These are phyloP conservation scores for Penicillium sclerotiorum DNA, from an alignment of 2,329 filamentous ascomycete genomes.

Conservation along the genomic window DNA sequence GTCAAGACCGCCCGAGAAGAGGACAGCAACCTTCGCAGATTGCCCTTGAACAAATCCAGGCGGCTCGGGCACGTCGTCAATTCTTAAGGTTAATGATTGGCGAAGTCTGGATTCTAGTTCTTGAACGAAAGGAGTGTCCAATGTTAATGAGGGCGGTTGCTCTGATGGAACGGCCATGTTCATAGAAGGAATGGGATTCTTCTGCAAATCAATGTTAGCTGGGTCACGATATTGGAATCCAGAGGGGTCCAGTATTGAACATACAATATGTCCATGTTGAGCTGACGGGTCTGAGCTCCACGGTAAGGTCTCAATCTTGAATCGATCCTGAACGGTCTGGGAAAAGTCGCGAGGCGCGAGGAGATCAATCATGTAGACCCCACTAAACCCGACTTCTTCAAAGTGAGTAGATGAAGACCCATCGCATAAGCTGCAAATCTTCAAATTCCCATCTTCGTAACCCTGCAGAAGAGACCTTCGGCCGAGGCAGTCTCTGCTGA, in stretches of 20 bases:
- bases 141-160: conserved; percentile 30
- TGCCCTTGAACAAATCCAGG: conserved; percentile 38
- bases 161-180: conserved; percentile 41
- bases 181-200: conserved; percentile 48
- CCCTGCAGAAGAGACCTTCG: conserved; percentile 74
- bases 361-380: conserved; percentile 71
- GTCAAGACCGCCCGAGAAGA: conserved; percentile 94
- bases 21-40: conserved; percentile 64
- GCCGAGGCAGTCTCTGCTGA: conserved; percentile 83
- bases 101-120: conserved; percentile 58
- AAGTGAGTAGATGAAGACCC: conserved; percentile 56
- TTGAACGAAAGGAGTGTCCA: conserved; percentile 55
- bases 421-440: conserved; percentile 72
- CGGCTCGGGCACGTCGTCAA: conserved; percentile 66
- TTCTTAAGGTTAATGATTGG: conserved; percentile 65
- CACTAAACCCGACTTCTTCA: conserved; percentile 82
- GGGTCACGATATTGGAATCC: neutral
- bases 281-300: conserved; percentile 28
- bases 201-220: conserved; percentile 28
- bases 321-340: conserved; percentile 13
- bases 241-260: neutral
- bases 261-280: conserved; percentile 27
- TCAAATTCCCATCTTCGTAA: conserved; percentile 55
- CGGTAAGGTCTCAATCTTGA: conserved; percentile 29
- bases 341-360: conserved; percentile 19